Conservation (phyloP, 176 grass and related monocot species). For the Chrysopogon serrulatus region DNA sequence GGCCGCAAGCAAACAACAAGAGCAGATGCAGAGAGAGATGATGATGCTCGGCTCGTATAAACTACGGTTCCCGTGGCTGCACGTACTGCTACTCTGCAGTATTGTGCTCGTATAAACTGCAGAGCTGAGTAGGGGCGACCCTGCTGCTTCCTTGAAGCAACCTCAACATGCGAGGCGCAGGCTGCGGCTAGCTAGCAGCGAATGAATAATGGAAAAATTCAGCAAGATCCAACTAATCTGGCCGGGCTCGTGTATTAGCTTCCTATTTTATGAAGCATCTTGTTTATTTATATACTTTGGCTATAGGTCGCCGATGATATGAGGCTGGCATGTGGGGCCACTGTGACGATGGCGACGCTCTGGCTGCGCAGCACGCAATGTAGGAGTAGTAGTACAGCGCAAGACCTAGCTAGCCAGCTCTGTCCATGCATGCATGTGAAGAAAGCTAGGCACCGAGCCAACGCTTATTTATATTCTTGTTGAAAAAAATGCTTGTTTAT, state of each 20-base stretch:
- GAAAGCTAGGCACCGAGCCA: not conserved
- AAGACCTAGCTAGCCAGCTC: slow-evolving; percentile 7
- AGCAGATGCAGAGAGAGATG: not conserved
- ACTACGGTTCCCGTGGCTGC: not conserved
- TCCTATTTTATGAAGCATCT: not conserved
- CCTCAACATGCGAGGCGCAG: not conserved
- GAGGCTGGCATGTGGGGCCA: slow-evolving; percentile 25
- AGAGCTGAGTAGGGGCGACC: not conserved
- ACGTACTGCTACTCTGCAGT: no score
- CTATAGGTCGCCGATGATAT: not conserved
- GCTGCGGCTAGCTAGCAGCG: not conserved
- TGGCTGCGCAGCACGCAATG: slow-evolving; percentile 16
- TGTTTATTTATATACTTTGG: not conserved
- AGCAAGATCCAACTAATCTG: not conserved
- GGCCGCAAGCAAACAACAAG: slow-evolving; percentile 23
- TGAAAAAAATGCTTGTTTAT: not conserved
- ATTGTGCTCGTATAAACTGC: not conserved
- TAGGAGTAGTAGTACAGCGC: slow-evolving; percentile 13
- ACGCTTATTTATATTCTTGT: no score
- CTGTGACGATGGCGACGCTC: not conserved
- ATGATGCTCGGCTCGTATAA: not conserved
- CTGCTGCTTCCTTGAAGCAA: slow-evolving; percentile 38
- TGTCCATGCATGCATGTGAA: slow-evolving; percentile 25
- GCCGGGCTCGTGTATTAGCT: not conserved
- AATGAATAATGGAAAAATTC: not conserved